phyloP scores from a whole-genome alignment of 2,329 filamentous ascomycete species.

The Aureobasidium melanogenum region DNA sequence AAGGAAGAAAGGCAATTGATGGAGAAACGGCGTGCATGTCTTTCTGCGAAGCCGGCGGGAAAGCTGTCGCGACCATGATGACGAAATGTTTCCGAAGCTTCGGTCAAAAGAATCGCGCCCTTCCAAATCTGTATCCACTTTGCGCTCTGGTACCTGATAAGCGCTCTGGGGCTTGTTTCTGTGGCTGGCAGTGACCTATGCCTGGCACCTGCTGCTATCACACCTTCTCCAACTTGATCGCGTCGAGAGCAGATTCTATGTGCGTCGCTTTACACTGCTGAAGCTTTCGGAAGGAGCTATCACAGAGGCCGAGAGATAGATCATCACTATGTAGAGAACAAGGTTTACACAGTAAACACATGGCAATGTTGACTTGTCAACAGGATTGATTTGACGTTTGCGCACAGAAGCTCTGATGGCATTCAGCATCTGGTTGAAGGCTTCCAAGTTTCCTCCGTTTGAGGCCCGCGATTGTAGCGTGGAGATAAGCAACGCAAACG shows the following conservation, averaged over 20 bases:
- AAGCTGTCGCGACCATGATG: too few species aligned
- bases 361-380: background rate
- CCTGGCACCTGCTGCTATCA: too few species aligned
- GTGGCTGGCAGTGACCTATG: background rate
- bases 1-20: background rate
- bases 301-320: background rate
- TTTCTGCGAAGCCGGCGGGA: constrained; percentile 1
- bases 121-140: background rate
- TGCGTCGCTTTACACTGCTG: background rate
- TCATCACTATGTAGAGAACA: background rate
- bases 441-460: background rate
- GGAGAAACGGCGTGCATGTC: background rate
- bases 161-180: background rate
- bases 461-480: background rate
- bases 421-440: background rate
- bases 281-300: background rate
- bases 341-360: background rate
- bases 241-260: background rate
- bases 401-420: background rate
- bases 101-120: background rate
- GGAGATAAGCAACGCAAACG: constrained; percentile 1
- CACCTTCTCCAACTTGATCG: background rate
- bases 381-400: background rate
- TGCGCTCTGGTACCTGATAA: background rate
- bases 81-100: too few species aligned